Base-by-base conservation (phyloP, 768 basidiomycete genomes). In the Guyanaporus albipodus region DNA sequence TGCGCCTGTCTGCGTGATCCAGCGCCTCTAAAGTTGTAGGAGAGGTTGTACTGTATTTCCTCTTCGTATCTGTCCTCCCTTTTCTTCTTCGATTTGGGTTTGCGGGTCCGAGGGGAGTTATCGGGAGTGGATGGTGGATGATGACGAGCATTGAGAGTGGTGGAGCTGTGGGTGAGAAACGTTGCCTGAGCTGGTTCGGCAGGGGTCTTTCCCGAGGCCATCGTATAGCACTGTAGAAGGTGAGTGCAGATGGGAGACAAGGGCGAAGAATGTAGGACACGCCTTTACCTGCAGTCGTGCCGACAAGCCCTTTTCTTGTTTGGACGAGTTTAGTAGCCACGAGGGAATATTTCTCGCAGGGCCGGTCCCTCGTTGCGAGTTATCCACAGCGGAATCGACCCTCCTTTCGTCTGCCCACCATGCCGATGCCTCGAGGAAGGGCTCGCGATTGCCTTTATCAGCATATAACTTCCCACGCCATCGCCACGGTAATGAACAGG, bases 81-180 rank as follows among this genome's bases (percentile, higher is more conserved):
- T 58, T 74, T 71, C 63, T 74, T 78, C 45, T 67, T 61, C 63
- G 63, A 60, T 58, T 68, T 71, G 22, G 60, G 40, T 44, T 58
- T 68, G 44, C 62, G 61, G 24, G 57, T 55, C 45, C 72, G 73
- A 37, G 77, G 76, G 38, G 68, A 67, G 63, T 70, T 79, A 59
- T 84, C 80, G 41, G 75, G 69, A 6, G 75, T 71, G 50, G 71
- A 66, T 52, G 75, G 68, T 27, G 77, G 68, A 55, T 73, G 68
- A 55, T 73, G 63, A 57, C 77, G 75, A 55, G 74, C 77, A 62
- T 73, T 76, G 63, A 77, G 78, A 41, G 71, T 73, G n/a, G n/a
- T n/a, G 57, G 76, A 70, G 62, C 68, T 70, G 62, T 77, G 80
- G 46, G 79, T 72, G 49, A 79, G 75, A 72, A 80, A 83, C 49